Evolutionary conservation across 768 basidiomycete genomes (phyloP), one percentile per base, ranked within the genome.

Genomic region (Rhizopogon salebrosus): DNA sequence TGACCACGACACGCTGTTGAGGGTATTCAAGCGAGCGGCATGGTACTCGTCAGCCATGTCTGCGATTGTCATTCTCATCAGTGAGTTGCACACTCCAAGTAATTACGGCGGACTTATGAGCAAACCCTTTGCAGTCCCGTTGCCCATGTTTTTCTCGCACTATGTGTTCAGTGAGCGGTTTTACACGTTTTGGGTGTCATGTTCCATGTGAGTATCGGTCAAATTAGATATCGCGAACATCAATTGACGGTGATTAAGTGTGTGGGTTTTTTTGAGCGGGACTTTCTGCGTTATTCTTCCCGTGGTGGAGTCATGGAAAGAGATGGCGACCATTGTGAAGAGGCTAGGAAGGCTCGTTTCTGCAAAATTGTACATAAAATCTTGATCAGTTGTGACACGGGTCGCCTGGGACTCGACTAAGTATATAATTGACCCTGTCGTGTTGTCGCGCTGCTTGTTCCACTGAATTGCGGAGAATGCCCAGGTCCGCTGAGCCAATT

Each of bases 101-200:
- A 34, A 8, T 22, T 22, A 16, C 16, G 10, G 18, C 9, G 27
- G 36, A 27, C 11, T 42, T 16, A 41, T 20, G 54, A 20, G 4
- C 24, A 27, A 34, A 23, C 34, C 18, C 43, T 4, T 7, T 34
- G 20, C 18, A 64, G 66, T 72, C 0, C 70, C 70, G 10, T 49
- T 70, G 9, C 66, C 70, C 22, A 70, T 72, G 68, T 72, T 69
- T 61, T 70, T 70, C 58, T 60, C 67, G 6, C 60, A 62, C 52
- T 72, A 72, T 49, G 57, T 72, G 6, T 71, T 71, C 59, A 66
- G 63, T 51, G 50, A 57, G 45, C 48, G 40, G 10, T 71, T 71
- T 53, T 70, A 64, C 57, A 60, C 59, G 3, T 68, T 70, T 61
- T 72, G 70, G 70, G 59, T 69, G 23, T 62, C 64, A 10, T 68